Base-by-base conservation (phyloP, 345 rosid species). In the Eucalyptus lansdowneana region DNA sequence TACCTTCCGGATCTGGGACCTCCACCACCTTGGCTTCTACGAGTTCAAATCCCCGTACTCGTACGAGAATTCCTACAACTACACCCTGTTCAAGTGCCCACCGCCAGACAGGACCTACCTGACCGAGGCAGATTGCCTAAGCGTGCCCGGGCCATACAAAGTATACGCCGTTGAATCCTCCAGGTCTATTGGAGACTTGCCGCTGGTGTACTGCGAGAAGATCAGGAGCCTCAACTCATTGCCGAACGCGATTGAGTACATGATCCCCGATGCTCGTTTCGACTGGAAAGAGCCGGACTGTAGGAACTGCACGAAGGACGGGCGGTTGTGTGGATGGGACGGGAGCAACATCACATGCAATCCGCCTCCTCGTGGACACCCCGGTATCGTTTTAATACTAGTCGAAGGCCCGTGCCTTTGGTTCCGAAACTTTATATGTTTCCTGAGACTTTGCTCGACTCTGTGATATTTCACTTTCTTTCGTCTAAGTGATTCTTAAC, bases 181-280 rank as follows among this genome's bases (percentile, higher is more conserved):
- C 80, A 4, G 21, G 11, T 67, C 1, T 37, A 34, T 67, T 37
- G 80, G 80, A 67, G 22, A 67, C 11, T 69, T 8, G 10, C 44
- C 44, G 24, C 80, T 34, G 22, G 80, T 34, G 44, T 17, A 16
- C 80, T 69, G 80, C 44, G 80, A 69, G 80, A 69, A 40, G 80
- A 69, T 15, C 44, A 12, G 13, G 44, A 69, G 42, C 24, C 42
- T 17, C 24, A 22, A 69, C 44, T 31, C 2, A 2, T 4, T 69
- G 24, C 80, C 80, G 2, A 17, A 4, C 6, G 0, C 1, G 24
- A 69, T 69, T 21, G 0, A 1, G 4, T 1, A 4, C 44, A 69
- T 34, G 24, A 69, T 69, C 13, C 2, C 4, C 44, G 2, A 34
- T 11, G 80, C 44, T 16, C 24, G 7, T 16, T 69, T 69, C 11